Conservation (phyloP, 139 green algal genomes). For the Mesotaenium endlicherianum region DNA sequence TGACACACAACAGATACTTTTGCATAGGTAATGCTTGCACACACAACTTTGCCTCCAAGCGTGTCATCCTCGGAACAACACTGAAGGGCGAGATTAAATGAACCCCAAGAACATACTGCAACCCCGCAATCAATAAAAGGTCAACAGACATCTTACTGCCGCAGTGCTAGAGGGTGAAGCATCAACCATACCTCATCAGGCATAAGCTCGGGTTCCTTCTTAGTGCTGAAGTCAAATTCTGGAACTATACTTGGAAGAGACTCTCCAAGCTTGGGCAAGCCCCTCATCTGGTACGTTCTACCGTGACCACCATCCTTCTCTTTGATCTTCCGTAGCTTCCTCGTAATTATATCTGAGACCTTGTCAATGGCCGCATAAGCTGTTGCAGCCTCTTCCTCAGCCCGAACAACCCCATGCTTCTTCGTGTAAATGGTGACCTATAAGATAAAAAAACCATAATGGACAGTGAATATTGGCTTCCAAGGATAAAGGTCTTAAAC, state of each 20-base stretch:
- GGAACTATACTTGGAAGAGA: not conserved
- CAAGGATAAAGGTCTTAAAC: too few species aligned
- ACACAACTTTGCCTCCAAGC: too few species aligned
- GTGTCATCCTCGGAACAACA: too few species aligned
- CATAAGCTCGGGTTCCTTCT: not conserved
- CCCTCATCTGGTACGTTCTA: slow-evolving; percentile 45
- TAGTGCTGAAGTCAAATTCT: slow-evolving; percentile 7
- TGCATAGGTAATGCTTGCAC: too few species aligned
- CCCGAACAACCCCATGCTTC: slow-evolving; percentile 51
- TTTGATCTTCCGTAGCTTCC: slow-evolving; percentile 59
- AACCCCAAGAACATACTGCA: not conserved
- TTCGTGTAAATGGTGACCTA: slow-evolving; percentile 57
- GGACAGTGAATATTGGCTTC: too few species aligned
- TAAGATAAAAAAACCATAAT: too few species aligned
- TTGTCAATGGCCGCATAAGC: slow-evolving; percentile 51
- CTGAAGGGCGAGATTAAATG: too few species aligned
- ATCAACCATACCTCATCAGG: slow-evolving; percentile 25
- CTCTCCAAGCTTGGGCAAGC: slow-evolving; percentile 40
- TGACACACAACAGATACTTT: too few species aligned
- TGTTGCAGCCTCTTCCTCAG: slow-evolving; percentile 52
- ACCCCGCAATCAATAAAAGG: not conserved
- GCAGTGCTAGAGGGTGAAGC: too few species aligned
- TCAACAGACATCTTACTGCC: too few species aligned
- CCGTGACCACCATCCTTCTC: slow-evolving; percentile 56
- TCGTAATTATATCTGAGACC: slow-evolving; percentile 35